Base-by-base conservation (phyloP, 768 basidiomycete genomes). In the Tricholoma sp. region DNA sequence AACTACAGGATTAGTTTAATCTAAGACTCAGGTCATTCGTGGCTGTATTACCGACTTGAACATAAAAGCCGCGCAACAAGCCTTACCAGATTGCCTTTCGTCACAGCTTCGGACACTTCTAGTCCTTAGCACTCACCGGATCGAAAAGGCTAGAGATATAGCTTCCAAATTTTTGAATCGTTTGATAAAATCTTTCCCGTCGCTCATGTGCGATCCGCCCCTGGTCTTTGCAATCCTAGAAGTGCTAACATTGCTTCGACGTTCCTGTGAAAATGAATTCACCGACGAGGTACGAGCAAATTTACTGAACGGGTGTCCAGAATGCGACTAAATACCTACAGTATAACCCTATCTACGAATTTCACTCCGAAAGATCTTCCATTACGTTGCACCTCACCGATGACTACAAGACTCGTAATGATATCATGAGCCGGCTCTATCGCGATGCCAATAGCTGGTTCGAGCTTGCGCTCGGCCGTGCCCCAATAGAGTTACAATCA, bases 151-250 rank as follows among this genome's bases (percentile, higher is more conserved):
- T 52, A 80, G 96, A 32, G 88, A 89, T 32, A 78, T 94, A 29
- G 91, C 95, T 1, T 79, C 86, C 41, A 87, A 83, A 70, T 97
- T 90, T 67, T 79, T 98, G 24, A 84, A 93, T 71, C 82, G 85
- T 37, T 76, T 98, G 39, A 86, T 98, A 61, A 88, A 85, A 7
- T 91, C 89, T 1, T 98, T 98, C 72, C 94, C 97, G 1, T 94
- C 94, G 12, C 76, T 99, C 51, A 89, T 97, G 83, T 98, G 96
- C 71, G 89, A 95, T 64, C 83, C 87, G 3, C 79, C 85, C 9
- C 79, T 98, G 11, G 89, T 98, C 5, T 94, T 88, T 62, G 84
- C 91, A 37, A 88, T 98, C 50, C 77, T 98, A 37, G 96, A 99
- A 66, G 87, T 92, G 46, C 78, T 99, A 58, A 98, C 97, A 0